These are phyloP conservation scores for Rutstroemia sp. DNA, from an alignment of 2,329 filamentous ascomycete genomes.

Conservation along the genomic window DNA sequence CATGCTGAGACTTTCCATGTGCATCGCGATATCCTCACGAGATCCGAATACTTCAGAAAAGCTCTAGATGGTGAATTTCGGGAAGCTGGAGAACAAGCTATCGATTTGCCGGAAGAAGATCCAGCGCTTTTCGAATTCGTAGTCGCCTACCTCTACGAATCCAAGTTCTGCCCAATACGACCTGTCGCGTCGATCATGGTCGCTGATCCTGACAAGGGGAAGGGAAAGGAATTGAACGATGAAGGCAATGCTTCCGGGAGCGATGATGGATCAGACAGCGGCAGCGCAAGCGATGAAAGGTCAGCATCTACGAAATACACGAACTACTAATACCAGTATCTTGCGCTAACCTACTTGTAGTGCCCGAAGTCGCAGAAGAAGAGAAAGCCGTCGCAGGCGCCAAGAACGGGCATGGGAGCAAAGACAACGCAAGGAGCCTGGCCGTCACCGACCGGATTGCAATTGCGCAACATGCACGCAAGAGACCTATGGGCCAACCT, in stretches of 20 bases:
- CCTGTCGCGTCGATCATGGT: conserved; percentile 31
- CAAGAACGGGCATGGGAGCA: conserved; percentile 33
- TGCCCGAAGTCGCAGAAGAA: conserved; percentile 28
- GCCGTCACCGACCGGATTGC: conserved; percentile 38
- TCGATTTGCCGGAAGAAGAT: conserved; percentile 44
- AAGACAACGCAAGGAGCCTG: conserved; percentile 37
- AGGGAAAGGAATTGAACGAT: conserved; percentile 35
- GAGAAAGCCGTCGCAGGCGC: conserved; percentile 30
- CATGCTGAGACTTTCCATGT: conserved; percentile 40
- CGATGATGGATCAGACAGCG: conserved; percentile 29
- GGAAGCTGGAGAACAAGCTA: conserved; percentile 38
- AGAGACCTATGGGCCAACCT: conserved; percentile 30
- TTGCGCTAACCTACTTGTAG: conserved; percentile 14
- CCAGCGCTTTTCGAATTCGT: conserved; percentile 45
- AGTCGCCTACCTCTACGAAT: conserved; percentile 44
- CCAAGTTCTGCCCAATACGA: conserved; percentile 38
- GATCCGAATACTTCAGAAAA: conserved; percentile 41
- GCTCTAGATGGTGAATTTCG: conserved; percentile 41
- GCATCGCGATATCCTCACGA: conserved; percentile 39
- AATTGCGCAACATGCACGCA: conserved; percentile 35
- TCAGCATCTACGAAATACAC: conserved; percentile 2
- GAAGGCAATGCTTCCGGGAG: conserved; percentile 20
- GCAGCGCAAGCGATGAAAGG: conserved; percentile 33
- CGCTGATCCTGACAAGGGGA: conserved; percentile 31
- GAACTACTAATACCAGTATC: background rate